Base-by-base conservation (phyloP, 331 rosid genomes). In the Pyrus hybrid region DNA sequence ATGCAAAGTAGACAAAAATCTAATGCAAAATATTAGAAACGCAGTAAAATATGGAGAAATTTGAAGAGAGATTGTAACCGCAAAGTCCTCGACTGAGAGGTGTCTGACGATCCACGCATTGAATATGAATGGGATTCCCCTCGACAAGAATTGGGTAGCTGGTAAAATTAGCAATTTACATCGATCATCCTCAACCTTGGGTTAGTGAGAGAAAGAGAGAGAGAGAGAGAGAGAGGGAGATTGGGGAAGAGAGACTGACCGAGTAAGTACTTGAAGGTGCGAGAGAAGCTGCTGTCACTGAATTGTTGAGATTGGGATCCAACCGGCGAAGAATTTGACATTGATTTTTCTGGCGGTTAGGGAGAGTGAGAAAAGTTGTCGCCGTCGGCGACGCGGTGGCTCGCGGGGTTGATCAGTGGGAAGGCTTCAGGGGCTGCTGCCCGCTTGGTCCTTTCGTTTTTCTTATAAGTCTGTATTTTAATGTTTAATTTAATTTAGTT, bases 141-240 rank as follows among this genome's bases (percentile, higher is more conserved):
- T 87, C 26, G 99, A 94, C 83, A 92, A 85, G 84, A 94, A 82
- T 77, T 92, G 99, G n/a, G 97, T 94, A 81, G 99, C 99, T 94
- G 85, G 70, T 70, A 10, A 32, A 68, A 13, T 21, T 32, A 70
- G 14, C 12, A 41, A 67, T 21, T 77, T 45, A 20, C 60, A 54
- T 11, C 7, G 7, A 32, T 70, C 6, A 43, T 30, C 8, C 13
- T 51, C n/a, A 26, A 17, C 26, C 13, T 43, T 13, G 25, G 69
- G 13, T 53, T 17, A 30, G 35, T n/a, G 35, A 28, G 30, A 69
- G 5, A 63, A 16, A 62, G 32, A 12, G 23, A n/a, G 26, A 18
- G 22, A 73, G 14, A 67, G 18, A 21, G 17, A 43, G 16, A n/a
- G 8, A 23, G 3, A 20, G 32, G 41, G 26, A 26, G 28, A 79